Base-by-base conservation (phyloP, 257 asterid species). In the Rauvolfia tetraphylla region DNA sequence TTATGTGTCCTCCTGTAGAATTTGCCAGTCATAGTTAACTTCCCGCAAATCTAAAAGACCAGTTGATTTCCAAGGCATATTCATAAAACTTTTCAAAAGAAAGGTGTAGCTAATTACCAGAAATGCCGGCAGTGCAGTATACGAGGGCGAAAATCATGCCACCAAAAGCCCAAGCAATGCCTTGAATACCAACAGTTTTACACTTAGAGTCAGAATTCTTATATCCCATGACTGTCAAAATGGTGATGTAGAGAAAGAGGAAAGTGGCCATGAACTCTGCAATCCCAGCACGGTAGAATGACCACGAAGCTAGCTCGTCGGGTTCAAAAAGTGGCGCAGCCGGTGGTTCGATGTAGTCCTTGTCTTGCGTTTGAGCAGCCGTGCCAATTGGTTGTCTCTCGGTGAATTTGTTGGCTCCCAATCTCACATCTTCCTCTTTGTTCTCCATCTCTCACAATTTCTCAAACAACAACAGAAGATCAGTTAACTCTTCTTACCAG, bases 101-200 rank as follows among this genome's bases (percentile, higher is more conserved):
- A n/a, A 18, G 46, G 13, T 9, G 14, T 46, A 33, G 17, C 38
- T 22, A 58, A 41, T 73, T 41, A 82, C 86, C 86, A 15, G 83
- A 83, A 59, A 83, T 68, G 33, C 86, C 86, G 22, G 86, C 86
- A 14, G 84, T 83, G 33, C 86, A 83, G 31, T 83, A 83, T 25
- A 83, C 84, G 12, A 83, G 86, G 51, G 86, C 86, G 51, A 83
- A 83, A 62, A 83, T 83, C 86, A 83, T 83, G 77, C 86, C 86
- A 25, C 86, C 86, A 42, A 83, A 83, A 36, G 86, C 79, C 86
- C 86, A 83, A 29, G 86, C 86, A 68, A 83, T 83, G 57, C 86
- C 86, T 71, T 83, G 86, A 61, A 83, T 83, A 7, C 86, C 86
- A 23, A 83, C 84, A 20, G 84, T 72, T 22, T 75, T 42, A 69